phyloP scores from a whole-genome alignment of 2,329 filamentous ascomycete genomes.

The Colletotrichum orchidophilum region DNA sequence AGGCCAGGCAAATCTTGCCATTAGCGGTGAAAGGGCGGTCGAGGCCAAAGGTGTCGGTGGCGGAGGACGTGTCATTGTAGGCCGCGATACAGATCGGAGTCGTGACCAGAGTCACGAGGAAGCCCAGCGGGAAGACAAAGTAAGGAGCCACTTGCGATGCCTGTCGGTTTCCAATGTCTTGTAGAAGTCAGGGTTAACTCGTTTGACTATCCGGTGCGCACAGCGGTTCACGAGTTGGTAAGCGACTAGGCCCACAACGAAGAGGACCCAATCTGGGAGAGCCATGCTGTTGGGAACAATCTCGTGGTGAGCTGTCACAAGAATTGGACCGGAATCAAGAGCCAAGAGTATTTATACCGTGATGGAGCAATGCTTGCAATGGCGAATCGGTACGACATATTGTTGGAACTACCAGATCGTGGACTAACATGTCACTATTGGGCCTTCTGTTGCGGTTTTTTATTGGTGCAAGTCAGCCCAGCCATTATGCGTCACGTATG shows the following conservation, averaged over 20 bases:
- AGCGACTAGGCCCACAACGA: neutral
- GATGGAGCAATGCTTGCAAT: neutral
- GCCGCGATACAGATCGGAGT: slow-evolving; percentile 21
- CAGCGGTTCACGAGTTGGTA: slow-evolving; percentile 1
- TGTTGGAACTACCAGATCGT: neutral
- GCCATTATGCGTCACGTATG: too few relatives aligned
- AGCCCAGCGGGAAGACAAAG: slow-evolving; percentile 31
- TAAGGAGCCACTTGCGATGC: slow-evolving; percentile 9
- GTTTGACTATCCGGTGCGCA: neutral
- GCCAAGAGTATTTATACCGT: neutral
- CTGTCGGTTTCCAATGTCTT: neutral
- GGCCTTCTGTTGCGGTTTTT: neutral
- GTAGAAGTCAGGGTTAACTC: neutral
- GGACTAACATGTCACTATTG: neutral
- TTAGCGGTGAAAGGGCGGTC: neutral
- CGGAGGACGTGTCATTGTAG: slow-evolving; percentile 2
- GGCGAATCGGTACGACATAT: neutral
- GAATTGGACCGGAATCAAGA: rapidly evolving
- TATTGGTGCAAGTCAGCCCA: neutral
- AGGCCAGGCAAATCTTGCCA: slow-evolving; percentile 25
- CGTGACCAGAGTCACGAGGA: slow-evolving; percentile 14
- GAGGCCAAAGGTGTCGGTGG: neutral
- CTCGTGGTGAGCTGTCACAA: neutral
- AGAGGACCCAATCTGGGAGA: neutral
- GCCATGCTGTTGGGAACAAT: neutral